Percentiles rank a stretch among this genome's conserved stretches.
Conservation (phyloP, 169 alveolate genomes). For the Prorocentrum cordatum region DNA sequence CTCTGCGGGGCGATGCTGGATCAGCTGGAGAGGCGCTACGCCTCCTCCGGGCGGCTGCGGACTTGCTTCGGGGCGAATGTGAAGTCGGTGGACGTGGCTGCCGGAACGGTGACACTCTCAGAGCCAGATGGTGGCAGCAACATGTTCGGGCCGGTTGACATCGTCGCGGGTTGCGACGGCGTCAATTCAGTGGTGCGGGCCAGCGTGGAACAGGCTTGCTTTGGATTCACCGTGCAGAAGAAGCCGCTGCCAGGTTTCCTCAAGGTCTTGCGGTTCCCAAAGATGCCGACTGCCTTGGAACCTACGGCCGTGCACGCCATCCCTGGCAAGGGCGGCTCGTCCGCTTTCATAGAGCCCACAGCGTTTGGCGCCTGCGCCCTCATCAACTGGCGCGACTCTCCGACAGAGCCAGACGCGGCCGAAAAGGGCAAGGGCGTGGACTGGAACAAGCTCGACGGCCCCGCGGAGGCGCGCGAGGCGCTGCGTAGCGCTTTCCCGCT, state of each 20-base stretch:
- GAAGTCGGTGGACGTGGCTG: neutral
- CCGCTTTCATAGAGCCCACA: conserved; percentile 58
- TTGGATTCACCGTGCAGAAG: neutral
- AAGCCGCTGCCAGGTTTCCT: conserved; percentile 15
- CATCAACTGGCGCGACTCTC: conserved; percentile 31
- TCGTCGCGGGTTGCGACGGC: conserved; percentile 47
- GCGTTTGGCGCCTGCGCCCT: conserved; percentile 56
- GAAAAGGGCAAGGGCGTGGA: too few relatives aligned
- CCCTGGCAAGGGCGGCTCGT: conserved; percentile 30
- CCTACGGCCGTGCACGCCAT: conserved; percentile 48
- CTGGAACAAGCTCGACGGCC: too few relatives aligned
- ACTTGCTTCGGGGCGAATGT: neutral
- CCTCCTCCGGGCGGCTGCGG: neutral
- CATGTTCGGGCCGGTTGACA: neutral
- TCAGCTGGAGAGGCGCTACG: neutral
- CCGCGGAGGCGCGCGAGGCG: neutral
- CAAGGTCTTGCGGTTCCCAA: conserved; percentile 25
- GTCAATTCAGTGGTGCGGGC: neutral
- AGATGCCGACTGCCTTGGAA: conserved; percentile 47
- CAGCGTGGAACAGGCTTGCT: neutral
- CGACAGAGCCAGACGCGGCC: too few relatives aligned
- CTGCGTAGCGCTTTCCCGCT: neutral
- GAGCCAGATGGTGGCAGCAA: neutral
- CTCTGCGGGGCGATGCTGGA: conserved; percentile 54
- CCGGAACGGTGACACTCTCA: neutral